A percentile compares a stretch with the other conserved stretches of the same genome.
phyloP scores from a whole-genome alignment of 208 protist genomes.

The Crithidia acanthocephali region DNA sequence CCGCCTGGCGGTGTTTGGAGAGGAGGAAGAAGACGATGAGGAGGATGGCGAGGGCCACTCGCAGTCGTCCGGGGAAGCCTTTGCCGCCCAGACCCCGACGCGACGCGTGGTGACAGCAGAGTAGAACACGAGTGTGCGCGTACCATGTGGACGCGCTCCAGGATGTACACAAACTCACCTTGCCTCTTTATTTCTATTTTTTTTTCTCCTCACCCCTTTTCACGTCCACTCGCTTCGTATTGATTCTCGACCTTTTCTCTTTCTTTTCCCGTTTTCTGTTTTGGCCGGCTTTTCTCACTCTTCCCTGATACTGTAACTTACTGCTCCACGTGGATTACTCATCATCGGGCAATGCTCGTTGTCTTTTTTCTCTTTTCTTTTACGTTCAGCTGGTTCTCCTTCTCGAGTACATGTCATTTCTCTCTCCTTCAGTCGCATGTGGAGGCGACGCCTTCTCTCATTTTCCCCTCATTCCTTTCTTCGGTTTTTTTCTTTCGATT shows the following conservation, averaged over 20 bases:
- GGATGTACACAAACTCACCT: neutral
- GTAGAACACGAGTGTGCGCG: too few relatives aligned
- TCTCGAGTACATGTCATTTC: too few relatives aligned
- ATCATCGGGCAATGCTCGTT: too few relatives aligned
- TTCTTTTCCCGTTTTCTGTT: neutral
- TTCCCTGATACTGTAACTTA: neutral
- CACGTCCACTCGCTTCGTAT: too few relatives aligned
- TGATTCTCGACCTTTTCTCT: too few relatives aligned
- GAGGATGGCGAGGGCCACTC: slow-evolving; percentile 12
- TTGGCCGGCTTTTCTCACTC: neutral
- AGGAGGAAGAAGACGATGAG: slow-evolving; percentile 18
- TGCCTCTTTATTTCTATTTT: too few relatives aligned
- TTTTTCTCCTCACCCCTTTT: neutral
- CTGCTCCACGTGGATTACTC: too few relatives aligned
- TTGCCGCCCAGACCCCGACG: slow-evolving; percentile 15
- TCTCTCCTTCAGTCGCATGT: too few relatives aligned
- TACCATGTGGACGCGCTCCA: neutral
- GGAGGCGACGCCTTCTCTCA: neutral
- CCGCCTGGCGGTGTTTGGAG: slow-evolving; percentile 7
- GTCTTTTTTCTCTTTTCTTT: neutral
- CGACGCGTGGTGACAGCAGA: neutral
- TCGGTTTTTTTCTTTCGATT: neutral
- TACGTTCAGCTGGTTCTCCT: too few relatives aligned
- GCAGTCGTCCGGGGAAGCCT: slow-evolving; percentile 2
- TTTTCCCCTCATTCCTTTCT: neutral